Evolutionary conservation across 805 yeast species (phyloP), one percentile per base, ranked within the genome.

Genomic region (Saturnispora mendoncae): DNA sequence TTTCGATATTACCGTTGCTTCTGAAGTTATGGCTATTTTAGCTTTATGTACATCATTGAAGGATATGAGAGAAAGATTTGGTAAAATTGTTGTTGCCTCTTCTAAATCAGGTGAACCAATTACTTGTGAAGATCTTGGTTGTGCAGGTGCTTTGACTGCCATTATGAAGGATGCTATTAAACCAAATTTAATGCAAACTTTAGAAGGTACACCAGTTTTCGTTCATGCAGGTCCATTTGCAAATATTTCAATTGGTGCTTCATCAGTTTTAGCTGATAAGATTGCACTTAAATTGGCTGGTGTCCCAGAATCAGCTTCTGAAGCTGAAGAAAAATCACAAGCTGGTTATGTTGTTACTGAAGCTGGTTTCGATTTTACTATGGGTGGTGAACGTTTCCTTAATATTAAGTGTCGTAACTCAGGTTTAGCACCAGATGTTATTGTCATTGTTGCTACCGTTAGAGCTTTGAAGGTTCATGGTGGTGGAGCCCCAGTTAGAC

Each of bases 151-250:
- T 14, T 67, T 90, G 47, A 82, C 97, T 38, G 97, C 97, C 10
- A 71, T 90, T 56, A 69, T 90, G 72, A 90, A 87, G 67, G 97
- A 90, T 59, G 95, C 97, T 19, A 80, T 90, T 60, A 90, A 88
- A 68, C 97, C 97, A 51, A 90, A 85, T 60, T 65, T 90, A 60
- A 90, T 90, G 97, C 97, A 90, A 66, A 85, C 97, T 38, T 72
- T 90, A 47, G 97, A 90, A 66, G 97, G 97, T 46, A 88, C 97
- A 6, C 97, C 97, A 5, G 97, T 90, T 20, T 78, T 90, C 56
- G 95, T 90, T 15, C 97, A 90, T 60, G 97, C 97, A 31, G 97
- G 97, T 48, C 97, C 97, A 23, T 90, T 90, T 62, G 97, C 97
- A 51, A 90, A 90, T 66, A 90, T 90, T 50, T 84, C 95, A 26